Conservation (phyloP, 2,329 filamentous ascomycete genomes). For the Chrysoporthe deuterocubensis region DNA sequence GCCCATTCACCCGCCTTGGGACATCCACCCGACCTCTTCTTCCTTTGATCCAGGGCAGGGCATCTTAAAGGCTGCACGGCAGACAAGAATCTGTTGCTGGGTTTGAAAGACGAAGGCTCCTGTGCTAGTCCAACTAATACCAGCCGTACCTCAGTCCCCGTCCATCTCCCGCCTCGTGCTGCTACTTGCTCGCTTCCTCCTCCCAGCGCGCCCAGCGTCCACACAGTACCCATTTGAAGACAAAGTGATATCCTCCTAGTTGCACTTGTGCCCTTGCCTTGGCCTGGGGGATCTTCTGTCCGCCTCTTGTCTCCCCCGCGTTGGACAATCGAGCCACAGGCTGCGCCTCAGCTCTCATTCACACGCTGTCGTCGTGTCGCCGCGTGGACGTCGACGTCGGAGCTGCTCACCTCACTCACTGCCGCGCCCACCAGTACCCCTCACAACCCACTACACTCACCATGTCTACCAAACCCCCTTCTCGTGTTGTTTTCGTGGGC, state of each 20-base stretch:
- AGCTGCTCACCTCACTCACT: slow-evolving; percentile 4
- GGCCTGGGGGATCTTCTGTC: not conserved
- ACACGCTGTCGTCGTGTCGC: too few relatives aligned
- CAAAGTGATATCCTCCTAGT: slow-evolving; percentile 1
- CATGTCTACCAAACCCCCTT: slow-evolving; percentile 76
- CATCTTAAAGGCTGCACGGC: not conserved
- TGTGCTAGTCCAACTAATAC: slow-evolving; percentile 15
- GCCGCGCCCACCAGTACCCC: not conserved
- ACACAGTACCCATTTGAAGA: not conserved
- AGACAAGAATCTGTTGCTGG: slow-evolving; percentile 4
- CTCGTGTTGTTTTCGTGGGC: slow-evolving; percentile 81
- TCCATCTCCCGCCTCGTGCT: not conserved
- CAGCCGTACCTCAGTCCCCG: slow-evolving; percentile 7
- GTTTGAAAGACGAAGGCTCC: not conserved
- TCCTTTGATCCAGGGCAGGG: not conserved
- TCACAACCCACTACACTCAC: slow-evolving; percentile 14
- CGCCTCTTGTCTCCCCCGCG: not conserved
- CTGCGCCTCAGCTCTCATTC: not conserved
- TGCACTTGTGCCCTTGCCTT: not conserved
- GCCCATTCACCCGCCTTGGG: too few relatives aligned
- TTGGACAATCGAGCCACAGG: not conserved
- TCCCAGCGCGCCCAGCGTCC: not conserved
- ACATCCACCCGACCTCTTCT: not conserved
- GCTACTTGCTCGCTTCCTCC: not conserved
- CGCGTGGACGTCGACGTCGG: not conserved